phyloP scores from a whole-genome alignment of 2,329 filamentous ascomycete species.

The Xylaria sp. region DNA sequence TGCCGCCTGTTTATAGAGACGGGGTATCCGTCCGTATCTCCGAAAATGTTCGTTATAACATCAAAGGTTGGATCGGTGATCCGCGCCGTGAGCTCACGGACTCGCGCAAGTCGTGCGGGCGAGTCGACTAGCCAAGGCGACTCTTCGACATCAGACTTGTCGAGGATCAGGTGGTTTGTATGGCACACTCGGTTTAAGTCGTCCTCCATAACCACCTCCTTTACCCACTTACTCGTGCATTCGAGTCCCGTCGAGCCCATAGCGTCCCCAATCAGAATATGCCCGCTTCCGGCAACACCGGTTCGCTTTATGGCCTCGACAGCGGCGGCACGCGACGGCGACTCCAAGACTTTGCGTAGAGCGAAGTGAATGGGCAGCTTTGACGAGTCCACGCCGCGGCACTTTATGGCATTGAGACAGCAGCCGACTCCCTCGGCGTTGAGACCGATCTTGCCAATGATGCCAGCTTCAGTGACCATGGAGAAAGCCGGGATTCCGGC shows the following conservation, averaged over 20 bases:
- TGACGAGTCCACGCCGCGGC: constrained; percentile 56
- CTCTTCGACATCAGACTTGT: constrained; percentile 40
- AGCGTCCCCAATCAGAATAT: constrained; percentile 56
- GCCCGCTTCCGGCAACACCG: constrained; percentile 56
- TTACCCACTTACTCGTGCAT: constrained; percentile 45
- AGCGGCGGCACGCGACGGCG: constrained; percentile 52
- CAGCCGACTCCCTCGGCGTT: constrained; percentile 64
- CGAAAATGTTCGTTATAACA: constrained; percentile 34
- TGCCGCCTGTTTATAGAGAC: constrained; percentile 39
- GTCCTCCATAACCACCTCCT: constrained; percentile 38
- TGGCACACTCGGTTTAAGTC: constrained; percentile 45
- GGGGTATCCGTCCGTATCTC: constrained; percentile 40
- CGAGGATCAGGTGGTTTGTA: constrained; percentile 51
- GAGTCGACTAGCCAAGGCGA: constrained; percentile 42
- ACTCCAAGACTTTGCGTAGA: constrained; percentile 61
- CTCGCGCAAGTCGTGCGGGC: constrained; percentile 31
- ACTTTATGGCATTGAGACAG: constrained; percentile 66
- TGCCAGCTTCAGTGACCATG: constrained; percentile 64
- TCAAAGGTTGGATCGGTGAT: constrained; percentile 24
- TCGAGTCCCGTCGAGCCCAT: constrained; percentile 52
- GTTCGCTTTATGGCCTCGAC: constrained; percentile 48
- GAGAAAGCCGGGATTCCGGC: constrained; percentile 52
- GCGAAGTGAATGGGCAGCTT: constrained; percentile 67
- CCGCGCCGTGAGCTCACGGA: constrained; percentile 34
- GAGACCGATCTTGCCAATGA: constrained; percentile 70